Base-by-base conservation (phyloP, 2,329 filamentous ascomycete species). In the Fusarium fracticaudum region DNA sequence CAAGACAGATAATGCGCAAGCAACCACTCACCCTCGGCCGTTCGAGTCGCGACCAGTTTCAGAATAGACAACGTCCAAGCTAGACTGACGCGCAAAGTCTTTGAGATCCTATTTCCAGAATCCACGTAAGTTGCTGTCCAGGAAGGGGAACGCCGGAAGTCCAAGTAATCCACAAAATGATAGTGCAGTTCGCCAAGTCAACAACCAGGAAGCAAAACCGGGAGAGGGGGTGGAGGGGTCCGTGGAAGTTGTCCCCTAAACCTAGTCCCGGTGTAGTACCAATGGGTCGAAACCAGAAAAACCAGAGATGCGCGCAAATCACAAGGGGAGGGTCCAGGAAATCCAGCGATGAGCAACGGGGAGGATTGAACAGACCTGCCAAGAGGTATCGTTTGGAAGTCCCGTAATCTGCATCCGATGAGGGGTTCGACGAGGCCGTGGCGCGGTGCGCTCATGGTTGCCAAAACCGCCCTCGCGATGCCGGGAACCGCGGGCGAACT, bases 341-440 rank as follows among this genome's bases (percentile, higher is more conserved):
- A 78, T 84, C 84, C 84, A 84, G 80, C 81, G 82, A 84, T 83
- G 87, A 88, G 80, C 83, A 88, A 89, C 86, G 86, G 87, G 90
- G 87, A 87, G 87, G 84, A 83, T 55, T 83, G 83, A 87, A 93
- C 96, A 96, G 93, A 99, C 96, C 96, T 99, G 96, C 96, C 96
- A 99, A 91, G 95, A 98, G 89, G 96, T 99, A 89, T 98, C 96
- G 87, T 91, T 92, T 83, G 96, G 95, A 85, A 99, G 94, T 87
- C 95, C 96, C 88, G 94, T 93, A 82, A 99, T 97, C 85, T 96
- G 93, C 96, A 99, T 98, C 84, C 96, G 93, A 85, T 95, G 95
- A 78, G 95, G 92, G 78, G 96, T 99, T 84, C 96, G 95, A 82
- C 96, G 93, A 76, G 96, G 96, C 81, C 96, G 94, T 76, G 90